Percentiles rank a stretch among this genome's conserved stretches.
Evolutionary conservation across 2,329 filamentous ascomycete genomes (phyloP).

Genomic region (Fusarium solani-melongenae): DNA sequence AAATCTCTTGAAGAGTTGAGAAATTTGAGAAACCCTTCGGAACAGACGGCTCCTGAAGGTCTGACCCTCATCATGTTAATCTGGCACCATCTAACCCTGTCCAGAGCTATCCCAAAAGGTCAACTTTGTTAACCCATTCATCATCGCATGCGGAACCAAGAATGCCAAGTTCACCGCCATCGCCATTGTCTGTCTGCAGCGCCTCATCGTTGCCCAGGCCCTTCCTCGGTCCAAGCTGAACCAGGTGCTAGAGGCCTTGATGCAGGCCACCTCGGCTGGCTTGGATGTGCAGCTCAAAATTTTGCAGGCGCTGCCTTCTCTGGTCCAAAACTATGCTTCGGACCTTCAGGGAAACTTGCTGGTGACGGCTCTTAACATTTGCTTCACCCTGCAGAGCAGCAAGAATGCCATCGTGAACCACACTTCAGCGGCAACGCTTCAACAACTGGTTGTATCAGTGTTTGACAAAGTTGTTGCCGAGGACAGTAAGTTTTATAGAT

Average conservation of each 20-base stretch:
- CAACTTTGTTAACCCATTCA: constrained; percentile 91
- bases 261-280: constrained; percentile 82
- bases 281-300: constrained; percentile 97
- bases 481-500: constrained; percentile 69
- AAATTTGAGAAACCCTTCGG: constrained; percentile 49
- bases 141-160: constrained; percentile 90
- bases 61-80: constrained; percentile 19
- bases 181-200: constrained; percentile 88
- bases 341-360: constrained; percentile 85
- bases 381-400: constrained; percentile 88
- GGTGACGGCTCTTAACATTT: constrained; percentile 86
- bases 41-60: constrained; percentile 54
- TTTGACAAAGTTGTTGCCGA: constrained; percentile 91
- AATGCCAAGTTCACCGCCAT: constrained; percentile 92
- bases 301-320: constrained; percentile 86
- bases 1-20: constrained; percentile 93
- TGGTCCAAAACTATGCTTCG: constrained; percentile 89
- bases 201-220: constrained; percentile 84
- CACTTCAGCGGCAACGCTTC: constrained; percentile 94
- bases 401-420: constrained; percentile 96
- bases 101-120: constrained; percentile 84
- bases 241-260: constrained; percentile 88
- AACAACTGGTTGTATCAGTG: constrained; percentile 90
- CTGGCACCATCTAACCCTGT: constrained; percentile 36
- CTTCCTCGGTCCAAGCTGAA: constrained; percentile 82